phyloP scores from a whole-genome alignment of 169 alveolate species.

The Hepatocystis sp. region DNA sequence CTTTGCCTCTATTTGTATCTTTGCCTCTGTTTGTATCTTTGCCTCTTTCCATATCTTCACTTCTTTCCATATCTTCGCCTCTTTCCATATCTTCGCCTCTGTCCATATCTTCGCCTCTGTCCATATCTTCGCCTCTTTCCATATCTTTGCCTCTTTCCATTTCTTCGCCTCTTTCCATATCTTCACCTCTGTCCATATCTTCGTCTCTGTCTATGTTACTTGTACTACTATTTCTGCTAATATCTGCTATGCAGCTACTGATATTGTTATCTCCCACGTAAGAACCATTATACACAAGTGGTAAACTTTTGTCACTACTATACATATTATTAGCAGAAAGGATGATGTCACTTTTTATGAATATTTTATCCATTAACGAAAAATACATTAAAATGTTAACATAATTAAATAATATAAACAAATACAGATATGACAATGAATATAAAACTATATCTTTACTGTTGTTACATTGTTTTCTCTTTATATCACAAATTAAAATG shows the following conservation, averaged over 20 bases:
- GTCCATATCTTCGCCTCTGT: neutral
- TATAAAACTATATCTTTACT: constrained; percentile 28
- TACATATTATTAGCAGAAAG: neutral
- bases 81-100: no score
- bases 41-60: no score
- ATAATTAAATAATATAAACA: constrained; percentile 41
- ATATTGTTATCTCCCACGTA: no score
- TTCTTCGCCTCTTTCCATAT: neutral
- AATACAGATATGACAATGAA: constrained; percentile 20
- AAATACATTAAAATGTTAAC: constrained; percentile 2
- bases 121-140: neutral
- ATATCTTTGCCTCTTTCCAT: neutral
- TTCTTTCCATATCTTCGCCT: no score
- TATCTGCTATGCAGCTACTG: no score
- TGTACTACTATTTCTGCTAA: no score
- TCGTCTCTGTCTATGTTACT: no score
- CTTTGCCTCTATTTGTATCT: no score
- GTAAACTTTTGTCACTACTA: no score
- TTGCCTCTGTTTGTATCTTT: no score
- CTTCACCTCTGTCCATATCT: neutral
- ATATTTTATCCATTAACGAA: neutral
- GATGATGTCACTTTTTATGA: neutral
- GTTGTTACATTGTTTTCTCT: neutral
- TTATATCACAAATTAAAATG: constrained; percentile 17
- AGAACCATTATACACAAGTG: no score